phyloP scores from a whole-genome alignment of 164 flowering plant species.

The Magnolia sinica region DNA sequence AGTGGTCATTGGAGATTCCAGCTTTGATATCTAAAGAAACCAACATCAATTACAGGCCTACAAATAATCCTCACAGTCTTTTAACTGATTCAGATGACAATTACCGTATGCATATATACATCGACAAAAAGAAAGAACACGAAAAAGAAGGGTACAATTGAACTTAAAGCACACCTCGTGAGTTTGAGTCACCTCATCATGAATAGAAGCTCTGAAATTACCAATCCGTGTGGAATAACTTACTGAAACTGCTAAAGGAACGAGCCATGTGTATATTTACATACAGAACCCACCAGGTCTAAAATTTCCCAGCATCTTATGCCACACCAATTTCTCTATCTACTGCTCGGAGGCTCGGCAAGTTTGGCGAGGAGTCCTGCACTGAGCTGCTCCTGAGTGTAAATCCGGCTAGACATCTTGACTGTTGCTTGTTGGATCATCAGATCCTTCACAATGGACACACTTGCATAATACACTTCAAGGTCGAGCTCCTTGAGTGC shows the following conservation, averaged over 20 bases:
- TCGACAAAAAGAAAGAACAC: not conserved
- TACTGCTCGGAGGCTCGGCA: slow-evolving; percentile 20
- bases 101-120: not conserved
- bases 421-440: slow-evolving; percentile 90
- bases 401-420: slow-evolving; percentile 60
- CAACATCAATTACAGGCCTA: not conserved
- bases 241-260: not conserved
- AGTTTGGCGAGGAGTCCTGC: slow-evolving; percentile 45
- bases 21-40: not conserved
- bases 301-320: slow-evolving; percentile 21
- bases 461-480: slow-evolving; percentile 74
- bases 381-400: slow-evolving; percentile 76
- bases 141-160: not conserved
- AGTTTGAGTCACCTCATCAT: not conserved
- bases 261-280: not conserved
- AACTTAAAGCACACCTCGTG: not conserved
- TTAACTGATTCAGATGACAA: not conserved
- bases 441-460: slow-evolving; percentile 78
- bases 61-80: not conserved
- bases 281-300: slow-evolving; percentile 8
- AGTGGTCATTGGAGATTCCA: not conserved
- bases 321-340: not conserved
- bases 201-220: not conserved
- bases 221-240: not conserved
- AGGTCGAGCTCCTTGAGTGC: slow-evolving; percentile 74